Conservation (phyloP, 495 filamentous ascomycete species). For the Podospora appendiculata region DNA sequence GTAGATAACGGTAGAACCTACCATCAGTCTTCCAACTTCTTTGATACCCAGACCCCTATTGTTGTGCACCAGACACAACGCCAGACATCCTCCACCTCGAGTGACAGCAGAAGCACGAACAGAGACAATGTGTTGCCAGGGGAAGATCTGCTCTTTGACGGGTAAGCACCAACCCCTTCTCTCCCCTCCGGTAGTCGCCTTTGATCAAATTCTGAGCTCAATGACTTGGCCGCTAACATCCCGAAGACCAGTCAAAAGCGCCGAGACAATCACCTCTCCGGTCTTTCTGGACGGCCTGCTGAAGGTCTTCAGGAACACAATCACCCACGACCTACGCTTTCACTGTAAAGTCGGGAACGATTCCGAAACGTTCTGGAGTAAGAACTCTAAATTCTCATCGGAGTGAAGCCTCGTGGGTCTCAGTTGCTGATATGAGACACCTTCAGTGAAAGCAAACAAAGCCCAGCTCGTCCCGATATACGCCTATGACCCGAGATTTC, state of each 20-base stretch:
- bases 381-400: neutral
- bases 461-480: slow-evolving; percentile 29
- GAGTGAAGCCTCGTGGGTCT: neutral
- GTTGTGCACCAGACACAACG: slow-evolving; percentile 12
- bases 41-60: slow-evolving; percentile 23
- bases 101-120: slow-evolving; percentile 16
- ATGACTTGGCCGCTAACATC: neutral
- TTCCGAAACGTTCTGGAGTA: slow-evolving; percentile 29
- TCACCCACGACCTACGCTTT: slow-evolving; percentile 22
- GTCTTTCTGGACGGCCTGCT: slow-evolving; percentile 19
- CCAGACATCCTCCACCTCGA: slow-evolving; percentile 9
- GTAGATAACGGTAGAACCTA: slow-evolving; percentile 4
- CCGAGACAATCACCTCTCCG: slow-evolving; percentile 14
- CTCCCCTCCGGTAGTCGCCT: neutral
- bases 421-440: neutral
- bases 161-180: slow-evolving; percentile 7
- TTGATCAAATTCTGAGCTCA: neutral
- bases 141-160: slow-evolving; percentile 24
- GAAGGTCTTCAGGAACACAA: slow-evolving; percentile 25
- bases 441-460: slow-evolving; percentile 22
- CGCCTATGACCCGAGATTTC: slow-evolving; percentile 23
- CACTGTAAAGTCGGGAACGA: slow-evolving; percentile 21
- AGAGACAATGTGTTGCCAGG: slow-evolving; percentile 28
- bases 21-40: neutral
- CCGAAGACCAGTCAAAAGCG: slow-evolving; percentile 18